Evolutionary conservation across 371 early-diverging fungal genomes (phyloP).

Genomic region (Parasitella parasitica): DNA sequence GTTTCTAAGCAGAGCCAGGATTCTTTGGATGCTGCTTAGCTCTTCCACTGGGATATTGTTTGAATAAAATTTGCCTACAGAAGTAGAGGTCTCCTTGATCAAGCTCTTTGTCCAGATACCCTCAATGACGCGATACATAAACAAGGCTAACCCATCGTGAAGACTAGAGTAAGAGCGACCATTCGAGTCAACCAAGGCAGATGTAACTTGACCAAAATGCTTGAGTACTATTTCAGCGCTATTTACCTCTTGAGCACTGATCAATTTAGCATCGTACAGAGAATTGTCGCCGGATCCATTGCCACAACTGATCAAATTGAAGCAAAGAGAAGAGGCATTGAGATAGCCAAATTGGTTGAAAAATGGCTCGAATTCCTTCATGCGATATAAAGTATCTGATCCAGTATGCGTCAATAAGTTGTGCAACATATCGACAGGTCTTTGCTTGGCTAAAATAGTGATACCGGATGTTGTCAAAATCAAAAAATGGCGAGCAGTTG

Average conservation of each 20-base stretch:
- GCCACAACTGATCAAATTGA: conserved; percentile 5
- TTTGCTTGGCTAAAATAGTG: conserved; percentile 62
- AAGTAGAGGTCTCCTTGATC: conserved; percentile 24
- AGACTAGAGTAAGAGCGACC: conserved; percentile 43
- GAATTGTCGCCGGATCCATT: neutral
- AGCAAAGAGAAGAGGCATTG: conserved; percentile 13
- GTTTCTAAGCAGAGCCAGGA: neutral
- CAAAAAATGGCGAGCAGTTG: conserved; percentile 65
- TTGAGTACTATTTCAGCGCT: conserved; percentile 25
- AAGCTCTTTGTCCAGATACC: conserved; percentile 73
- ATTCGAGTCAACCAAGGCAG: neutral
- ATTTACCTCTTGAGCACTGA: conserved; percentile 5
- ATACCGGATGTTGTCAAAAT: conserved; percentile 80
- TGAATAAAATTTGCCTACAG: neutral
- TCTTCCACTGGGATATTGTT: neutral
- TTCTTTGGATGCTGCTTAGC: neutral
- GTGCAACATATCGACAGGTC: conserved; percentile 77
- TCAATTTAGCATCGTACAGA: neutral
- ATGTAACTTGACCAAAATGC: conserved; percentile 22
- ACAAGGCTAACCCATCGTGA: conserved; percentile 79
- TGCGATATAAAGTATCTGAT: conserved; percentile 20
- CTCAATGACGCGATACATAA: conserved; percentile 66
- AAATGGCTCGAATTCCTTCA: conserved; percentile 53
- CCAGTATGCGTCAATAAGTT: conserved; percentile 35
- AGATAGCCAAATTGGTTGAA: conserved; percentile 51